Conservation (phyloP, 768 basidiomycete species). For the Tylopilus plumbeoviolaceoides region DNA sequence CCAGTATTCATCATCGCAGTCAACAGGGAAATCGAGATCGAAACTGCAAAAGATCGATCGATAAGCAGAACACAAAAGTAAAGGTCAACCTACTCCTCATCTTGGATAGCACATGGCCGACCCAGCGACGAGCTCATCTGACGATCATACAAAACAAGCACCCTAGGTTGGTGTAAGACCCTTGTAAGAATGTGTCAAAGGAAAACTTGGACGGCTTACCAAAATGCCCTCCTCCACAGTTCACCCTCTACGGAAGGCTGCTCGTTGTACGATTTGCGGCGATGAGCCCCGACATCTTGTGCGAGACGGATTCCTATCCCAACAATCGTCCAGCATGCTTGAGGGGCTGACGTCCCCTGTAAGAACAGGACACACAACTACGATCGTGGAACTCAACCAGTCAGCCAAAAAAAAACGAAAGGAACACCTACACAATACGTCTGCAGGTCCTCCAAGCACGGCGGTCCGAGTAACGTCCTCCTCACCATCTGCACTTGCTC, state of each 20-base stretch:
- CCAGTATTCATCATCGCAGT: constrained; percentile 72
- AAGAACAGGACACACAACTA: constrained; percentile 55
- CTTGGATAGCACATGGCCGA: constrained; percentile 61
- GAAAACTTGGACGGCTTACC: constrained; percentile 21
- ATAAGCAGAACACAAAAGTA: background rate
- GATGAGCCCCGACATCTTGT: constrained; percentile 58
- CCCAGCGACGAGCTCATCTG: constrained; percentile 50
- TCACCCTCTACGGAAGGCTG: constrained; percentile 48
- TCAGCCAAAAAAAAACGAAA: constrained; percentile 1
- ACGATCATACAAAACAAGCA: constrained; percentile 30
- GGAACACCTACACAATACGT: constrained; percentile 47
- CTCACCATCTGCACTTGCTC: constrained; percentile 54
- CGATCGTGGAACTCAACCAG: background rate
- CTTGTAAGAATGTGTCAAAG: background rate
- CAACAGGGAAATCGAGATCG: constrained; percentile 57
- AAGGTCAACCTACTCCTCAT: constrained; percentile 55
- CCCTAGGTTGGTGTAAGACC: constrained; percentile 15
- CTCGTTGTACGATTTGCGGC: constrained; percentile 32
- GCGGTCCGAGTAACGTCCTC: constrained; percentile 51
- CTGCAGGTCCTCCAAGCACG: constrained; percentile 69
- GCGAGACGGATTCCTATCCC: constrained; percentile 57
- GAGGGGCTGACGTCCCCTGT: constrained; percentile 55
- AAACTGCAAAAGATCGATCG: constrained; percentile 36
- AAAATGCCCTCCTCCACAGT: constrained; percentile 55
- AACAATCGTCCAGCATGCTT: constrained; percentile 64